Percentiles rank a stretch among this genome's conserved stretches.
Evolutionary conservation across 2,329 filamentous ascomycete genomes (phyloP).

Genomic region (Verticillium klebahnii): DNA sequence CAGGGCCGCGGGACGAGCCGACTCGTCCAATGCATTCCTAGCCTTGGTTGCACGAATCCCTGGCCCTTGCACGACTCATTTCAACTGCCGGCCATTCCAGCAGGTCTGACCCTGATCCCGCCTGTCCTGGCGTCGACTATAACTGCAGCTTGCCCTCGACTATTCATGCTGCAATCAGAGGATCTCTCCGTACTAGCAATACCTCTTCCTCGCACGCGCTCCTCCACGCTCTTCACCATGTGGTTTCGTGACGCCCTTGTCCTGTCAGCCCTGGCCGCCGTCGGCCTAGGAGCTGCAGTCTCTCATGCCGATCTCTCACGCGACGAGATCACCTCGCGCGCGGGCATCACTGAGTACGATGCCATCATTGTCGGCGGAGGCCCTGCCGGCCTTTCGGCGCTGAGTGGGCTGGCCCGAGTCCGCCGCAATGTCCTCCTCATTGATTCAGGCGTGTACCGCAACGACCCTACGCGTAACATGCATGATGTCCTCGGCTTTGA

Average conservation of each 20-base stretch:
- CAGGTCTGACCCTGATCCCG: background rate
- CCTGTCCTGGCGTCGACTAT: background rate
- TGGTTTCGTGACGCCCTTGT: background rate
- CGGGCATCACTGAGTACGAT: conserved; percentile 35
- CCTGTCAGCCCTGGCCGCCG: conserved; percentile 2
- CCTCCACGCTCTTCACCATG: background rate
- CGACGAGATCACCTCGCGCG: background rate
- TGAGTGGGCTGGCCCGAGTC: conserved; percentile 56
- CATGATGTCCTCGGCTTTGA: conserved; percentile 59
- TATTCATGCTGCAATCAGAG: too few species aligned
- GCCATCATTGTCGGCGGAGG: conserved; percentile 55
- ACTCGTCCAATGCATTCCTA: background rate
- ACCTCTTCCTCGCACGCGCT: background rate
- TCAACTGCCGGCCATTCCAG: background rate
- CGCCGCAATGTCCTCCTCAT: conserved; percentile 50
- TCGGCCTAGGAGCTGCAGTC: conserved; percentile 3
- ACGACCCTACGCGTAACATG: conserved; percentile 50
- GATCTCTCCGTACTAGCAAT: background rate
- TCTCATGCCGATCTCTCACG: background rate
- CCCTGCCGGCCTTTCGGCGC: conserved; percentile 47
- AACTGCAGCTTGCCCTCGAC: background rate
- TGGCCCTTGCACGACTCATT: background rate
- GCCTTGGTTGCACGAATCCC: background rate
- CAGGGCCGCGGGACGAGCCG: background rate
- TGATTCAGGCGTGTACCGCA: conserved; percentile 56